Conservation (phyloP, 257 asterid species). For the Solanum medicagineum region DNA sequence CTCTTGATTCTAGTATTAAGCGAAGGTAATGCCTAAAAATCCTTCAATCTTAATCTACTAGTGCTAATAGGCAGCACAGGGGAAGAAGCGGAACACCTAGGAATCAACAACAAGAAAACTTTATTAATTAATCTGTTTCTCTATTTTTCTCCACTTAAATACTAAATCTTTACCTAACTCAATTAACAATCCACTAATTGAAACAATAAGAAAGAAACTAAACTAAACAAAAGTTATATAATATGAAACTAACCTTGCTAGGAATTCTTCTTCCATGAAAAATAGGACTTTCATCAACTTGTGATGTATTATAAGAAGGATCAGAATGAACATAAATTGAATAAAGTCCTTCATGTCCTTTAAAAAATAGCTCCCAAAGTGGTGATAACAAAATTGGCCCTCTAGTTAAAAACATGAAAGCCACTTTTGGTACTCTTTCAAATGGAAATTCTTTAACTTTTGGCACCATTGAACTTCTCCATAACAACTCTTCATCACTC, state of each 20-base stretch:
- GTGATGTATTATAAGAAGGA: constrained; percentile 17
- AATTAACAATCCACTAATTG: background rate
- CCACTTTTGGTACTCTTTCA: constrained; percentile 19
- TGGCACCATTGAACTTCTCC: constrained; percentile 42
- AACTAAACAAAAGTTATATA: background rate
- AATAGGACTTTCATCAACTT: constrained; percentile 32
- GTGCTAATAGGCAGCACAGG: too few species aligned
- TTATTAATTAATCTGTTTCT: rapidly evolving
- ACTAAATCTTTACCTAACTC: background rate
- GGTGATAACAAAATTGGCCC: constrained; percentile 27
- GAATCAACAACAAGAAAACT: too few species aligned
- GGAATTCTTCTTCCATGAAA: constrained; percentile 64
- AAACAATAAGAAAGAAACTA: background rate
- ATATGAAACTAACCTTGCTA: constrained; percentile 51
- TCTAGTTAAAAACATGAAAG: constrained; percentile 35
- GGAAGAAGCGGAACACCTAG: too few species aligned
- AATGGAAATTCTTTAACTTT: constrained; percentile 22
- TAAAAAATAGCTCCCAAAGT: constrained; percentile 33
- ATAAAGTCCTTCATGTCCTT: constrained; percentile 24
- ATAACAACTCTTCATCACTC: constrained; percentile 44
- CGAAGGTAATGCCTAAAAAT: too few species aligned
- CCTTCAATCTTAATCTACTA: too few species aligned
- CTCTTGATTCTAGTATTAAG: too few species aligned
- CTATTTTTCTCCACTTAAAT: background rate
- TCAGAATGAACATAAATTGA: constrained; percentile 30